Conservation (phyloP, 2,329 filamentous ascomycete genomes). For the Stagonosporopsis rhizophila region DNA sequence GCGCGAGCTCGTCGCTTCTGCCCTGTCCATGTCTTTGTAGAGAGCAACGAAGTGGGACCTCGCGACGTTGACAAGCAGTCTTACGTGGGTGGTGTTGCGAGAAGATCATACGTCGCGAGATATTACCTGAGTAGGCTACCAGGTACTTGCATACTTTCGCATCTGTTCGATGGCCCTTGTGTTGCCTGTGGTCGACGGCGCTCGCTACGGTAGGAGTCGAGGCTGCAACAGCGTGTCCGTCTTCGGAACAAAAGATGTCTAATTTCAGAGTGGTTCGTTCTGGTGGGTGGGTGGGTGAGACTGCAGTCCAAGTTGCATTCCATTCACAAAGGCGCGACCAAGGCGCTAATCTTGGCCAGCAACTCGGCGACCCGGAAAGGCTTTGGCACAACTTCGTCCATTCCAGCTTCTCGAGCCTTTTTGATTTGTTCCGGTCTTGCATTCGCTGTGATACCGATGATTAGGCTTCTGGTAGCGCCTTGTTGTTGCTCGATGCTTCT, state of each 20-base stretch:
- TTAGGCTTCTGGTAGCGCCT: constrained; percentile 20
- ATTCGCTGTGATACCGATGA: constrained; percentile 41
- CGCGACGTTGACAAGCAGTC: too few species aligned
- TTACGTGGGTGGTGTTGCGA: too few species aligned
- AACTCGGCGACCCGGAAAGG: constrained; percentile 62
- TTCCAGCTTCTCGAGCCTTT: constrained; percentile 31
- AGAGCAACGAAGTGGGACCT: too few species aligned
- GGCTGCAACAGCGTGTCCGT: not conserved
- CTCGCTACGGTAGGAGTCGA: not conserved
- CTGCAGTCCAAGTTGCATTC: not conserved
- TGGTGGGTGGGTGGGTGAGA: not conserved
- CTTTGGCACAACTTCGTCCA: constrained; percentile 70
- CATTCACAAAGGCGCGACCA: not conserved
- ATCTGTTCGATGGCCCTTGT: too few species aligned
- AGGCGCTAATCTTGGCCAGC: constrained; percentile 16
- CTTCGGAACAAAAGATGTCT: not conserved
- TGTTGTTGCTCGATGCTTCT: constrained; percentile 21
- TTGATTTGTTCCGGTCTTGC: constrained; percentile 35
- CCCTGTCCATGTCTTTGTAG: too few species aligned
- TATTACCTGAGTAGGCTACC: too few species aligned
- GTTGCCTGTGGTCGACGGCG: not conserved
- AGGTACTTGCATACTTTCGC: not conserved
- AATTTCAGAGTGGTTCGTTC: not conserved
- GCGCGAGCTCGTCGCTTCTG: too few species aligned
- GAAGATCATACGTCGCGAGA: too few species aligned